A percentile compares a stretch with the other conserved stretches of the same genome.
phyloP scores from a whole-genome alignment of 75 land plant genomes.

The Pinus taeda region DNA sequence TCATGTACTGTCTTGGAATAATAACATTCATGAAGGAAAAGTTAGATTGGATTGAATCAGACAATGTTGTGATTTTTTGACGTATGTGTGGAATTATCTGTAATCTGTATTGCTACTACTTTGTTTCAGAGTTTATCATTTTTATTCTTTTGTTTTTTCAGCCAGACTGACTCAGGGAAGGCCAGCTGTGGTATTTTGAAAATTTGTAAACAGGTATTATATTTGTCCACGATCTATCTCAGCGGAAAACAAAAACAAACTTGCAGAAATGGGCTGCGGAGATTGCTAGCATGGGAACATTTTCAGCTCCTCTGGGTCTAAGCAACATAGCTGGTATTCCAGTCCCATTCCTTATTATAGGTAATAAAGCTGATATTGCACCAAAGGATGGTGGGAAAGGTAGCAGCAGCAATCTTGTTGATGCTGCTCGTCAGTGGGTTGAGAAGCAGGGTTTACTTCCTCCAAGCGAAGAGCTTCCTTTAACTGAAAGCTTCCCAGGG shows the following conservation, averaged over 20 bases:
- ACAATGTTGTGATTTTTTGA: too few relatives aligned
- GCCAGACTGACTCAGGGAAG: slow-evolving; percentile 15
- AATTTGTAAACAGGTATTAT: slow-evolving; percentile 58
- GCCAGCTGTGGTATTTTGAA: slow-evolving; percentile 7
- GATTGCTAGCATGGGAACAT: slow-evolving; percentile 65
- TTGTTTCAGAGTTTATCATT: not conserved
- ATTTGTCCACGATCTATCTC: slow-evolving; percentile 86
- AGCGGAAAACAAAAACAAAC: slow-evolving; percentile 75
- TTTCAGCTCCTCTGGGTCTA: slow-evolving; percentile 68
- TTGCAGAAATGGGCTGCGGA: slow-evolving; percentile 85
- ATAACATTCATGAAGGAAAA: not conserved
- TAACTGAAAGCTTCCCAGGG: slow-evolving; percentile 75
- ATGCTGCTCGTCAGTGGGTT: slow-evolving; percentile 91
- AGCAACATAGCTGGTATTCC: slow-evolving; percentile 78
- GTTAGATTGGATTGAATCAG: not conserved
- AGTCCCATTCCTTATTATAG: slow-evolving; percentile 81
- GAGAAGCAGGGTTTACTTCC: slow-evolving; percentile 92
- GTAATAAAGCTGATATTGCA: slow-evolving; percentile 83
- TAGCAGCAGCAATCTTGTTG: slow-evolving; percentile 93
- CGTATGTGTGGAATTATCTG: not conserved
- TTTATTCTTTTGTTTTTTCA: not conserved
- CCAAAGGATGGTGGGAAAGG: slow-evolving; percentile 64
- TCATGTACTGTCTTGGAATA: not conserved
- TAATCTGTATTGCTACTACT: not conserved
- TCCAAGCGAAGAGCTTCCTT: slow-evolving; percentile 75